Base-by-base conservation (phyloP, 257 asterid species). In the Coffea eugenioides region DNA sequence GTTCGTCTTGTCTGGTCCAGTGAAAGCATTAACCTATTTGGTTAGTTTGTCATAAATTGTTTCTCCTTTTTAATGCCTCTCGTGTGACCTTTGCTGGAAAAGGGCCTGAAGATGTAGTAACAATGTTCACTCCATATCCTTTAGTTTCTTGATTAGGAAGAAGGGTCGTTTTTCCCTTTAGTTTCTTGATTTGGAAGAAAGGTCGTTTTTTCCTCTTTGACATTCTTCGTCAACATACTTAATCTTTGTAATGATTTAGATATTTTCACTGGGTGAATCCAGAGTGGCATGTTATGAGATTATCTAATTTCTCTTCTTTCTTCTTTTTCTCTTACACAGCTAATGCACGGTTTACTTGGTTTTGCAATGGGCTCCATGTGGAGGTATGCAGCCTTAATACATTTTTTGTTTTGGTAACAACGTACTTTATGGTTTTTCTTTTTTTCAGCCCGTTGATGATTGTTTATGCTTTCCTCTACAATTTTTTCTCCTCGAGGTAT, bases 1-100 rank as follows among this genome's bases (percentile, higher is more conserved):
- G 88, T 90, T 96, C 57, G 96, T 94, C 80, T 79, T 94, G 83
- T 93, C 98, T 75, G 98, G 99, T 81, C 99, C 98, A 8, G 97
- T 94, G 84, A 96, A 96, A 88, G 97, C 99, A 31, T 67, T 90
- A 73, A 92, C 98, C 45, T 96, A 93, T 84, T 79, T 92, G 94
- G 99, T 96, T 86, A 91, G 97, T 14, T 21, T 74, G 79, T 67
- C 69, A 11, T 57, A 13, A 16, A 9, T 74, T 36, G 18, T 67
- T 10, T 16, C 64, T n/a, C 36, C 68, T 23, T 49, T 12, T 67
- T 77, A 39, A 66, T 57, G 48, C 9, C 62, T 18, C 49, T 6
- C 7, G 69, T 64, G 77, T 90, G 64, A 79, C 74, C 69, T 74
- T 39, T 69, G 7, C 61, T 2, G 13, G 15, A 66, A n/a, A 68